Percentiles rank a stretch among this genome's conserved stretches.
Evolutionary conservation across 176 grass and related monocot genomes (phyloP).

Genomic region (Eragrostis curvula): DNA sequence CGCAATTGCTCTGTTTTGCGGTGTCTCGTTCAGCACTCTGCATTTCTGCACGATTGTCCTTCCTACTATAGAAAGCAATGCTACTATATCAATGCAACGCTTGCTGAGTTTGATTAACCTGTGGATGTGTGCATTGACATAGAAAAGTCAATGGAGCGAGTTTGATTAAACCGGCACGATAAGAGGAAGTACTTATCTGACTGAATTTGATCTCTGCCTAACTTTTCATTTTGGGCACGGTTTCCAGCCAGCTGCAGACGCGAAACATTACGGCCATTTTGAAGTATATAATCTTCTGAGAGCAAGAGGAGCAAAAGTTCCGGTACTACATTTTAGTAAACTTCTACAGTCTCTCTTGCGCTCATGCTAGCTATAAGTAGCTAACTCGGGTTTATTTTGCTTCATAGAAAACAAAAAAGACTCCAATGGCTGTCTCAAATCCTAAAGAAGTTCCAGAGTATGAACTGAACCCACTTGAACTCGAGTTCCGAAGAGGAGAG

Average conservation of each 20-base stretch:
- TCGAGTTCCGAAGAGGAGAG: slow-evolving; percentile 76
- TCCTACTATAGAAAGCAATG: not conserved
- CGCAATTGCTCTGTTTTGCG: not conserved
- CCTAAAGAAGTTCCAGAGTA: slow-evolving; percentile 92
- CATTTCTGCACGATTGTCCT: not conserved
- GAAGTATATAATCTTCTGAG: slow-evolving; percentile 83
- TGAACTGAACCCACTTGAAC: slow-evolving; percentile 87
- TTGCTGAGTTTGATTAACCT: not conserved
- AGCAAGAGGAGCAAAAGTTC: slow-evolving; percentile 87
- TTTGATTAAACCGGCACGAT: not conserved
- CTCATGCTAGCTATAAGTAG: not conserved
- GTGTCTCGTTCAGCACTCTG: not conserved
- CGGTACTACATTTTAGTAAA: slow-evolving; percentile 52
- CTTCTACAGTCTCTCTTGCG: slow-evolving; percentile 7
- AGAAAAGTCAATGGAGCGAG: not conserved
- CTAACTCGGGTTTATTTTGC: slow-evolving; percentile 1
- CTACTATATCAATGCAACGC: slow-evolving; percentile 1
- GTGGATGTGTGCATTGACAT: not conserved
- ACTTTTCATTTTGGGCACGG: not conserved
- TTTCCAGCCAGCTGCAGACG: slow-evolving; percentile 86
- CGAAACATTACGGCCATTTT: slow-evolving; percentile 79
- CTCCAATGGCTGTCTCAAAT: slow-evolving; percentile 92
- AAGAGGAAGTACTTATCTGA: slow-evolving; percentile 14
- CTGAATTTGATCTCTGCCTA: not conserved
- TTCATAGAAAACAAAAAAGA: slow-evolving; percentile 75